Percentiles rank a stretch among this genome's conserved stretches.
These are phyloP conservation scores for Talaromyces verruculosus DNA, from an alignment of 2,329 filamentous ascomycete species.

Conservation along the genomic window DNA sequence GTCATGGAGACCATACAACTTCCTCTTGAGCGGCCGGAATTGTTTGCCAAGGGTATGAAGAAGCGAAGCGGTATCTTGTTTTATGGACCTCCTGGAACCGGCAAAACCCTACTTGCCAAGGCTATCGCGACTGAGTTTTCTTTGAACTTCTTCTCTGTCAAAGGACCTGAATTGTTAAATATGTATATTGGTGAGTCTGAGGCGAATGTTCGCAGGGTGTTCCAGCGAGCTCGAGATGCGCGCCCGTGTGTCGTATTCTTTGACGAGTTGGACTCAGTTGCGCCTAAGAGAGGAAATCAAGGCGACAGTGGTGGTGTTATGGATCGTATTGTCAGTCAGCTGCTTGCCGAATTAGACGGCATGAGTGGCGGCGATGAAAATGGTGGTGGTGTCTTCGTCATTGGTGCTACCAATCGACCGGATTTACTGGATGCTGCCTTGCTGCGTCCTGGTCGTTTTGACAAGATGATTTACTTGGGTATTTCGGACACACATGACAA, in stretches of 20 bases:
- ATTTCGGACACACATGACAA: constrained; percentile 97
- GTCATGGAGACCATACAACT: constrained; percentile 95
- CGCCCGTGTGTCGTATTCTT: constrained; percentile 98
- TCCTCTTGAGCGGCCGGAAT: constrained; percentile 83
- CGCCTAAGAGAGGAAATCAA: constrained; percentile 94
- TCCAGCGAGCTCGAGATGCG: constrained; percentile 96
- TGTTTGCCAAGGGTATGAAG: constrained; percentile 97
- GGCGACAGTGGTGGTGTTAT: constrained; percentile 97
- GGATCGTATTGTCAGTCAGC: constrained; percentile 94
- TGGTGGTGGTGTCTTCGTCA: constrained; percentile 84
- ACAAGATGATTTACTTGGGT: constrained; percentile 97
- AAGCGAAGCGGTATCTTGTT: constrained; percentile 98
- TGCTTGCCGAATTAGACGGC: constrained; percentile 91
- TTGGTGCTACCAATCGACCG: constrained; percentile 91
- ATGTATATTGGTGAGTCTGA: constrained; percentile 99
- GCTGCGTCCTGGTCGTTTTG: constrained; percentile 85
- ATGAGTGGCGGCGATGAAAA: constrained; percentile 91
- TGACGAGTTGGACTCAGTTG: constrained; percentile 95
- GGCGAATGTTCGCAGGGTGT: constrained; percentile 98
- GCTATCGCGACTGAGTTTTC: constrained; percentile 98
- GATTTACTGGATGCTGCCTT: constrained; percentile 90
- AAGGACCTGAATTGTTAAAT: constrained; percentile 94
- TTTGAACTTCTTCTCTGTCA: constrained; percentile 99
- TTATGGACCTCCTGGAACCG: constrained; percentile 97
- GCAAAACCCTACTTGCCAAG: constrained; percentile 99